Evolutionary conservation across 257 asterid genomes (phyloP), one percentile per base, ranked within the genome.

Genomic region (Solanum chiquidenum): DNA sequence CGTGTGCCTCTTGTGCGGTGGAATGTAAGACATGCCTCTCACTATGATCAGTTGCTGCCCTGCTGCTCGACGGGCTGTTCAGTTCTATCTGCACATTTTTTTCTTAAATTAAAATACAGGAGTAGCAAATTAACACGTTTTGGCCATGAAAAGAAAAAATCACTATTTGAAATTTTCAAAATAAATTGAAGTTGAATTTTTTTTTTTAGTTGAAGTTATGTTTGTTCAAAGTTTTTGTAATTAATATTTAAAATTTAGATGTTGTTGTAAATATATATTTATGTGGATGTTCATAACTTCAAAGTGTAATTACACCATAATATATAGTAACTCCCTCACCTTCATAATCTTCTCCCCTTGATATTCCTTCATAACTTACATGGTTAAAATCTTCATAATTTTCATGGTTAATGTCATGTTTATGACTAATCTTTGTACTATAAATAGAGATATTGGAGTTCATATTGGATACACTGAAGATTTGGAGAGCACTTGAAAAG

Each of bases 1-100:
- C 1, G 88, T 35, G 35, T 89, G 92, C 88, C 95, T 86, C 91
- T 77, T 92, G 88, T 93, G 94, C 27, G 93, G 93, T 21, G 93
- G 95, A 72, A 91, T 83, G 60, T 92, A 93, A 31, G 95, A 86
- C 94, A 90, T 93, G 44, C 35, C 6, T 44, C 35, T 44, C n/a
- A 79, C 16, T 27, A 44, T 25, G 27, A 80, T 44, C 38, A 42
- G 25, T 79, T 42, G n/a, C 62, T 42, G 62, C 62, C 62, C 62
- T 52, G 62, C 62, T 18, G 62, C 62, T 52, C 62, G 62, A 16
- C 62, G 62, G 68, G 14, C 68, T 80, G 9, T 46, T 77, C 64
- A 77, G n/a, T 25, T 76, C 55, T 37, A 34, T 1, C 46, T 73
- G 23, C 80, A 64, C 76, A 27, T 16, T 52, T 52, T 6, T 6